These are phyloP conservation scores for Alternaria conjuncta DNA, from an alignment of 2,329 filamentous ascomycete genomes.

Conservation along the genomic window DNA sequence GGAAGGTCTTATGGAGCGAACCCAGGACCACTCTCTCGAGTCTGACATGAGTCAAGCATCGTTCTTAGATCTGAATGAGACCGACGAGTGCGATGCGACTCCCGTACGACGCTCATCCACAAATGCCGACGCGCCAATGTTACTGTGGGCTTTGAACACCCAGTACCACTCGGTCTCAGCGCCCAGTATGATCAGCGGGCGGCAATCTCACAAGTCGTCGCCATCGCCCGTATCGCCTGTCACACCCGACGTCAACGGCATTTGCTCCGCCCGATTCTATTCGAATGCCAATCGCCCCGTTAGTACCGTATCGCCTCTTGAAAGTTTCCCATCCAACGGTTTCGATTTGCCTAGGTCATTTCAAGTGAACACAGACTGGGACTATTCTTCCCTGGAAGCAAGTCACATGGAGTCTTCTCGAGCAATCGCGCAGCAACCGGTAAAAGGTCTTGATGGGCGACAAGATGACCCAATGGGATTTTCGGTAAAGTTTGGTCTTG, in stretches of 20 bases:
- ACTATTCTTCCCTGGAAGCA: neutral
- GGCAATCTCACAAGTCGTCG: neutral
- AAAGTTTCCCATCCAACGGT: neutral
- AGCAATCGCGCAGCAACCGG: neutral
- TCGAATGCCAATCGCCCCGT: neutral
- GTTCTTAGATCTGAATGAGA: neutral
- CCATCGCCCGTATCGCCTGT: conserved; percentile 2
- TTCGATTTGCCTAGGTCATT: neutral
- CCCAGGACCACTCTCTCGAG: neutral
- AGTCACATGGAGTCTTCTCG: neutral
- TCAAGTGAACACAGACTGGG: neutral
- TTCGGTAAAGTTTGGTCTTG: too few species aligned
- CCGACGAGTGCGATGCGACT: neutral
- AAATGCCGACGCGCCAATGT: neutral
- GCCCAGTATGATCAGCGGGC: neutral
- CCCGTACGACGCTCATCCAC: neutral
- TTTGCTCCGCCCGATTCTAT: neutral
- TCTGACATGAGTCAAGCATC: neutral
- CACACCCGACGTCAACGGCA: neutral
- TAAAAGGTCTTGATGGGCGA: neutral
- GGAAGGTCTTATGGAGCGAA: neutral
- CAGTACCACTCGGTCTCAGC: neutral
- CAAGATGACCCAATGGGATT: rapidly evolving
- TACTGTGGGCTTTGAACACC: neutral
- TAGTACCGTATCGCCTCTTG: neutral